These are phyloP conservation scores for Asterophora parasitica DNA, from an alignment of 768 basidiomycete species.

Conservation along the genomic window DNA sequence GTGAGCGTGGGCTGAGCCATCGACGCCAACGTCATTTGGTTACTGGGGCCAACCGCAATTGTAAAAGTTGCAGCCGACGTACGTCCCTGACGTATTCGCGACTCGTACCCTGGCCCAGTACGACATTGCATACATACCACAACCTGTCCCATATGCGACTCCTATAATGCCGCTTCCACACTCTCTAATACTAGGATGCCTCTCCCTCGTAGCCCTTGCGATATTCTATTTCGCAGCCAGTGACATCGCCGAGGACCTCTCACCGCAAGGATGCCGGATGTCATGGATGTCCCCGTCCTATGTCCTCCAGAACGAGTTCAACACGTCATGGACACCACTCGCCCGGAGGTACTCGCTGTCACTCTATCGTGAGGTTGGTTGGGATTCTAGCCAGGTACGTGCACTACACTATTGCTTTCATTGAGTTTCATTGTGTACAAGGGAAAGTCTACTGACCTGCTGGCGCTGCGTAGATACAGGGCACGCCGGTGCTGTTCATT, in stretches of 20 bases:
- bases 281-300: constrained; percentile 95
- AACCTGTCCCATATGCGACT: neutral
- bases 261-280: constrained; percentile 93
- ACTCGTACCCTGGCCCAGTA: too few relatives aligned
- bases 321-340: constrained; percentile 66
- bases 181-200: constrained; percentile 30
- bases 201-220: constrained; percentile 28
- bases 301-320: constrained; percentile 62
- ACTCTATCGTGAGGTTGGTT: constrained; percentile 85
- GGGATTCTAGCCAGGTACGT: constrained; percentile 64
- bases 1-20: too few relatives aligned
- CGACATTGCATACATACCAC: too few relatives aligned
- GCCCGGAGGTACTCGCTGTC: constrained; percentile 77
- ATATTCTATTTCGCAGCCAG: constrained; percentile 39
- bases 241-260: constrained; percentile 48
- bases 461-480: constrained; percentile 23
- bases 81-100: too few relatives aligned
- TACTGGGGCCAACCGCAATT: too few relatives aligned
- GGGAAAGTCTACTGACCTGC: neutral
- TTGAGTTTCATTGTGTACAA: neutral
- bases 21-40: too few relatives aligned
- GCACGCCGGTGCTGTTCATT: constrained; percentile 90
- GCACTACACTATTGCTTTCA: neutral
- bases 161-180: constrained; percentile 22
- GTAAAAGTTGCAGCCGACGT: too few relatives aligned